phyloP scores from a whole-genome alignment of 345 rosid genomes.

The Acer negundo region DNA sequence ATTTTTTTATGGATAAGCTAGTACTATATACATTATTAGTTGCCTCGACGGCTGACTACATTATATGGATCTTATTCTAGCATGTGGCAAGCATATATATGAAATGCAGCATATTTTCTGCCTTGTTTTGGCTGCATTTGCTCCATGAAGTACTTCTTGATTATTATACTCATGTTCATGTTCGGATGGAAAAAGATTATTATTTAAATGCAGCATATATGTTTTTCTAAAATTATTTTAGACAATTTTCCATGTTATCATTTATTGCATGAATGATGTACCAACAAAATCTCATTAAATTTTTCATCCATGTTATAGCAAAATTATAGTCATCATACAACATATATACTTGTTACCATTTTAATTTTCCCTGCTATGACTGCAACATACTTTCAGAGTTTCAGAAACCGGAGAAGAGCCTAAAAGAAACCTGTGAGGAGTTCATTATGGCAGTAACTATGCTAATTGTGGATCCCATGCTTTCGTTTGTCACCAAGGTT shows the following conservation, averaged over 20 bases:
- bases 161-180: neutral
- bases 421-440: constrained; percentile 96
- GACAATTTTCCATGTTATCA: neutral
- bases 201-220: too few relatives aligned
- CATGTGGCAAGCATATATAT: constrained; percentile 8
- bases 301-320: neutral
- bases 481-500: constrained; percentile 94
- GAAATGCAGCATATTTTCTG: neutral
- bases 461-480: constrained; percentile 97
- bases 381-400: constrained; percentile 38
- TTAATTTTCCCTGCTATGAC: neutral
- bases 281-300: neutral
- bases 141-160: too few relatives aligned
- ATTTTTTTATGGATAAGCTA: neutral
- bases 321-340: neutral
- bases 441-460: constrained; percentile 95
- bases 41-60: neutral
- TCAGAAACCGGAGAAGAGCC: constrained; percentile 80
- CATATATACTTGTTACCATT: neutral
- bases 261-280: neutral
- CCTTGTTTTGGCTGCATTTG: too few relatives aligned
- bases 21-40: neutral
- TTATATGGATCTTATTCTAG: neutral
- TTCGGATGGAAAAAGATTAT: neutral
- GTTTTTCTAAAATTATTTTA: too few relatives aligned